Evolutionary conservation across 2,329 filamentous ascomycete genomes (phyloP), one percentile per base, ranked within the genome.

Genomic region (Aspergillus sp.): DNA sequence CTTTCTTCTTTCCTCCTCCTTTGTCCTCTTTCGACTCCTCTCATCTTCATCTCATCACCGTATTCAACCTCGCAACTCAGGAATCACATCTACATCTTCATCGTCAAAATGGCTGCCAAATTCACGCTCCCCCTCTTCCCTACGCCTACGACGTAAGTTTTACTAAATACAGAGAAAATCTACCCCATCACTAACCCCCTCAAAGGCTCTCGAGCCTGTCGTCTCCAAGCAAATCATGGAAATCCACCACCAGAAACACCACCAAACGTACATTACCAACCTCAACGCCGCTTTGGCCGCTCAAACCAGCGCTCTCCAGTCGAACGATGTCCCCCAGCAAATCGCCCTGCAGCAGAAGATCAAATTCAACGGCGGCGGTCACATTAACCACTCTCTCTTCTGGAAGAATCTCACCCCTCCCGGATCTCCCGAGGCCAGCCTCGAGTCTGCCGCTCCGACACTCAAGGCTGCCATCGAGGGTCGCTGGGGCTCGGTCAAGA

Each of bases 191-290:
- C 42, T 31, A 90, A 90, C 70, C 74, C 73, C 44, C 81, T 82
- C 0, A 71, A 88, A 41, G 74, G 91, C 90, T 37, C 88, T 96
- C 57, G 91, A 96, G 72, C 79, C 78, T 54, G 64, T 76, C 65
- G 78, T 95, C 75, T 90, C 86, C 33, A 83, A 84, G 64, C 81
- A 91, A 71, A 95, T 95, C 73, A 95, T 95, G 90, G 86, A 94
- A 73, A 81, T 95, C 29, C 90, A 95, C 76, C 87, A 95, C 79
- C 81, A 79, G 71, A 94, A 91, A 73, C 90, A 95, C 76, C 90
- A 95, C 74, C 84, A 91, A 70, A 89, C 90, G 59, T 95, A 95
- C 69, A 86, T 95, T 58, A 93, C 84, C 67, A 87, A 87, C 64
- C 85, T 88, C 71, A 95, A 95, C 74, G 77, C 83, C 45, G 86